These are phyloP conservation scores for Puya raimondii DNA, from an alignment of 176 grass and related monocot genomes.

Conservation along the genomic window DNA sequence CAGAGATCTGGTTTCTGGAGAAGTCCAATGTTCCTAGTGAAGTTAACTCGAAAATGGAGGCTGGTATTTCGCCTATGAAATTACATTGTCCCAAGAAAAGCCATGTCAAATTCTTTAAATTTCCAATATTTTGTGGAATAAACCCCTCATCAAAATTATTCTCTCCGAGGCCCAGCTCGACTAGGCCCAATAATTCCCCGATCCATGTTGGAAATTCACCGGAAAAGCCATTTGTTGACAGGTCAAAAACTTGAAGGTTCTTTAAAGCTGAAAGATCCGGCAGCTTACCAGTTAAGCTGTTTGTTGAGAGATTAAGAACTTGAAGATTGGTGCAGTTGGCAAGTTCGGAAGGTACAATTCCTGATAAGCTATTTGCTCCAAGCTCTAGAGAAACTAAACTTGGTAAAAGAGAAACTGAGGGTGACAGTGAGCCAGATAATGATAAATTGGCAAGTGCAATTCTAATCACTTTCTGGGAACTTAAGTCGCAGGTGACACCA, in stretches of 20 bases:
- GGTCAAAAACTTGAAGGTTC: constrained; percentile 62
- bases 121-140: constrained; percentile 69
- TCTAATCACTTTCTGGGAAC: constrained; percentile 41
- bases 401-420: constrained; percentile 52
- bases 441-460: constrained; percentile 65
- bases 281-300: constrained; percentile 50
- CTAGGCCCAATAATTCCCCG: constrained; percentile 37
- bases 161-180: constrained; percentile 63
- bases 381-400: constrained; percentile 51
- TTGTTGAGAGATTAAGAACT: constrained; percentile 74
- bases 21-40: constrained; percentile 77
- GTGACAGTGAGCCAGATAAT: constrained; percentile 66
- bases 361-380: constrained; percentile 60
- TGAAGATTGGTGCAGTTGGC: constrained; percentile 62
- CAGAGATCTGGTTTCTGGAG: constrained; percentile 80
- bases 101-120: constrained; percentile 76
- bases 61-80: constrained; percentile 64
- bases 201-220: constrained; percentile 70
- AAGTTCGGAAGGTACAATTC: constrained; percentile 43
- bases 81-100: constrained; percentile 83
- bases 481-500: constrained; percentile 49
- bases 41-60: constrained; percentile 44
- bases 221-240: constrained; percentile 69
- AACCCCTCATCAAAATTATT: constrained; percentile 54
- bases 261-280: constrained; percentile 64